These are phyloP conservation scores for Globisporangium barbulae DNA, from an alignment of 352 stramenopile species.

Conservation along the genomic window DNA sequence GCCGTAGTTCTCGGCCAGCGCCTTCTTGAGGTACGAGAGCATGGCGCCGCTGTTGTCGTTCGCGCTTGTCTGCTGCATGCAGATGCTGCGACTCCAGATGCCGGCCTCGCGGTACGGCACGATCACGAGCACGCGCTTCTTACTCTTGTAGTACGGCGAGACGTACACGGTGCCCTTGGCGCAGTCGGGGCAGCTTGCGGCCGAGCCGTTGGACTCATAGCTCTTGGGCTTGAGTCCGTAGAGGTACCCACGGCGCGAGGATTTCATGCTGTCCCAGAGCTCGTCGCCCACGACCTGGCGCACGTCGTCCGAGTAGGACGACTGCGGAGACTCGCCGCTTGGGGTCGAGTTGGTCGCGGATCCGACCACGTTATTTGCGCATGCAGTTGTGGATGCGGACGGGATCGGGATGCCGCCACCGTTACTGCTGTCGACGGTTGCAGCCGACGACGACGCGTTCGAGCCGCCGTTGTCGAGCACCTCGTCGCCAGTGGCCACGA, in stretches of 20 bases:
- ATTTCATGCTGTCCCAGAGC: conserved; percentile 20
- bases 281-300: conserved; percentile 19
- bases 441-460: conserved; percentile 6
- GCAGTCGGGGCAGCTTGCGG: conserved; percentile 45
- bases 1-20: conserved; percentile 76
- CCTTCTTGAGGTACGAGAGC: conserved; percentile 78
- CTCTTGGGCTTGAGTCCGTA: conserved; percentile 26
- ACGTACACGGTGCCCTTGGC: conserved; percentile 69
- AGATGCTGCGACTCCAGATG: conserved; percentile 86
- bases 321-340: conserved; percentile 8
- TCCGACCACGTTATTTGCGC: no score
- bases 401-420: conserved; percentile 2
- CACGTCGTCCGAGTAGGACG: conserved; percentile 26
- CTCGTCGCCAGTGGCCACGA: conserved; percentile 57
- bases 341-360: conserved; percentile 2
- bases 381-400: background rate
- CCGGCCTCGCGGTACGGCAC: conserved; percentile 80
- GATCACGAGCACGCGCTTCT: conserved; percentile 72
- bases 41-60: conserved; percentile 70
- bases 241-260: conserved; percentile 19
- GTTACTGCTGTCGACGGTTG: conserved; percentile 1
- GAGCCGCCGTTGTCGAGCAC: conserved; percentile 9
- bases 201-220: conserved; percentile 20
- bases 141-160: conserved; percentile 54
- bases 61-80: conserved; percentile 60